These are phyloP conservation scores for Heritiera fomes DNA, from an alignment of 345 rosid genomes.

Conservation along the genomic window DNA sequence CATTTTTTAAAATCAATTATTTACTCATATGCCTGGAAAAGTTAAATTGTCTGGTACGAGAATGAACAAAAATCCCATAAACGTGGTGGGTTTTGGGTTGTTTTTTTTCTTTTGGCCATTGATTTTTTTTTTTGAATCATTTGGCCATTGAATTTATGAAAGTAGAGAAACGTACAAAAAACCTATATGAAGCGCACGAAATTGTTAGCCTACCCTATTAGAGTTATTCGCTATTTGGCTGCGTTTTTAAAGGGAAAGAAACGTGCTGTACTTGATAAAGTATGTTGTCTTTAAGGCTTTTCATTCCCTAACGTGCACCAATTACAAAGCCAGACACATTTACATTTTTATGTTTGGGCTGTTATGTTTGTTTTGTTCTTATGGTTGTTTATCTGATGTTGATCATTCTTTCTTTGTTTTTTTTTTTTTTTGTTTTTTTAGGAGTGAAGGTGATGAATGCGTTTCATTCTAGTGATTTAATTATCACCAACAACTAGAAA, in stretches of 20 bases:
- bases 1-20: conserved; percentile 23
- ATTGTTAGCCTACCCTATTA: too few relatives aligned
- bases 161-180: conserved; percentile 21
- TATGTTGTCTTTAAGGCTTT: not conserved
- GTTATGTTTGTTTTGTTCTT: too few relatives aligned
- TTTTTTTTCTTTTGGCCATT: too few relatives aligned
- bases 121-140: not conserved
- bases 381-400: too few relatives aligned
- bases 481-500: too few relatives aligned
- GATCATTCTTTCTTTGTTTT: too few relatives aligned
- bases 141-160: not conserved
- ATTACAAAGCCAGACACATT: too few relatives aligned
- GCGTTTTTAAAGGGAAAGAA: not conserved
- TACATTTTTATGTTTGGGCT: too few relatives aligned
- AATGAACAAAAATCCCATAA: conserved; percentile 16
- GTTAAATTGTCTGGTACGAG: conserved; percentile 25
- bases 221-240: not conserved
- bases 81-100: not conserved
- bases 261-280: conserved; percentile 13
- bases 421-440: too few relatives aligned
- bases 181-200: not conserved
- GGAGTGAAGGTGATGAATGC: too few relatives aligned
- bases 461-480: too few relatives aligned
- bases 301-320: too few relatives aligned
- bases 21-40: conserved; percentile 6